Percentiles rank a stretch among this genome's conserved stretches.
phyloP scores from a whole-genome alignment of 2,329 filamentous ascomycete species.

The Nemania sp. region DNA sequence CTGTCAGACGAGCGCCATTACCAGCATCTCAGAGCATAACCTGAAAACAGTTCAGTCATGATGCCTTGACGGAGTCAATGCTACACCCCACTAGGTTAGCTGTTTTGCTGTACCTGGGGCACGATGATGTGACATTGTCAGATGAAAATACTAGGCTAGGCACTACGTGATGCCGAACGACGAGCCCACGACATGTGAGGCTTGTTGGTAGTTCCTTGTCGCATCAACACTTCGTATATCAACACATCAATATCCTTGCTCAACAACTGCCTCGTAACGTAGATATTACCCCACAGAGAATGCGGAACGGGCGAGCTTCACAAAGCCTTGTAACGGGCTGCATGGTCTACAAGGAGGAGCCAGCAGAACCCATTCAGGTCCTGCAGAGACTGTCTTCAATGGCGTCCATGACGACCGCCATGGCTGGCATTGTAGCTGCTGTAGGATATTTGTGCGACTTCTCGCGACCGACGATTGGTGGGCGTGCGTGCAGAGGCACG shows the following conservation, averaged over 20 bases:
- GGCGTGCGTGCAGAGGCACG: slow-evolving; percentile 9
- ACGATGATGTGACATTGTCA: slow-evolving; percentile 1
- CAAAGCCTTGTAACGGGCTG: slow-evolving; percentile 24
- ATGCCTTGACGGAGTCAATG: background rate
- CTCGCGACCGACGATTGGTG: slow-evolving; percentile 15
- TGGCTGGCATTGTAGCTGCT: slow-evolving; percentile 24
- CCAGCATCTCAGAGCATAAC: too few relatives aligned
- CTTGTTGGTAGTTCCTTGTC: too few relatives aligned
- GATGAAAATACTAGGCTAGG: background rate
- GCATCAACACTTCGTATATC: background rate
- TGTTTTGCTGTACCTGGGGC: background rate
- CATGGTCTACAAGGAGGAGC: slow-evolving; percentile 20
- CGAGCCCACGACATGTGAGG: slow-evolving; percentile 4
- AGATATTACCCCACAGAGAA: slow-evolving; percentile 38
- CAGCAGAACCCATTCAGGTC: slow-evolving; percentile 15
- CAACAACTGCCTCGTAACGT: slow-evolving; percentile 10
- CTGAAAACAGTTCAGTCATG: too few relatives aligned
- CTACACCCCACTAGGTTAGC: background rate
- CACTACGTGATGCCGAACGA: background rate
- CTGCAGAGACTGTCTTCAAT: slow-evolving; percentile 18
- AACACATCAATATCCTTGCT: slow-evolving; percentile 3
- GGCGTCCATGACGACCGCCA: slow-evolving; percentile 14
- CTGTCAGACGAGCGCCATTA: background rate
- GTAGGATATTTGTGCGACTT: slow-evolving; percentile 19
- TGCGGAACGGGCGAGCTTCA: slow-evolving; percentile 34